Evolutionary conservation across 768 basidiomycete species (phyloP).

Genomic region (Lactarius akahatsu): DNA sequence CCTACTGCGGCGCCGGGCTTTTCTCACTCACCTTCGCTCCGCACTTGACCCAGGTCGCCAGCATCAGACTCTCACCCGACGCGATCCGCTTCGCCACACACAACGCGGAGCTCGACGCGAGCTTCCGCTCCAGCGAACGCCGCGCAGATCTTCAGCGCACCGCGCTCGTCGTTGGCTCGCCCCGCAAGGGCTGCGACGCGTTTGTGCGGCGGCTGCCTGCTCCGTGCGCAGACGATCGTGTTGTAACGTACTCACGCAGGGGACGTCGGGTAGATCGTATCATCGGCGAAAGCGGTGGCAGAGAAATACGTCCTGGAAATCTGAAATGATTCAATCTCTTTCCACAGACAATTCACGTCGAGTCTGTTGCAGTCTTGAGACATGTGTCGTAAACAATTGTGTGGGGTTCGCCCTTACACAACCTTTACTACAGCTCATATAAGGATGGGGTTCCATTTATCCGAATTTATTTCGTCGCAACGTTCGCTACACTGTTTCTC

Average conservation of each 20-base stretch:
- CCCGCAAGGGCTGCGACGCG: constrained; percentile 19
- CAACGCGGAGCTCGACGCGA: no score
- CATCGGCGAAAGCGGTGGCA: constrained; percentile 32
- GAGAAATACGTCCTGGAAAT: constrained; percentile 49
- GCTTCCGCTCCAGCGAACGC: no score
- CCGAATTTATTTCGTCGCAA: no score
- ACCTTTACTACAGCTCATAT: no score
- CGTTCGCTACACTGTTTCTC: no score
- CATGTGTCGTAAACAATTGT: no score
- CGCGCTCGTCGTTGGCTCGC: no score
- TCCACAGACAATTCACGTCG: constrained; percentile 58
- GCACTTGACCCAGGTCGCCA: neutral
- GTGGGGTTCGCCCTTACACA: no score
- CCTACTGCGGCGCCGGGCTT: neutral
- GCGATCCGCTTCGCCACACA: constrained; percentile 35
- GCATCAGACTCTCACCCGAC: neutral
- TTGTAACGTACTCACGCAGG: constrained; percentile 97
- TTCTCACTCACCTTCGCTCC: no score
- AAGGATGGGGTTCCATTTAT: no score
- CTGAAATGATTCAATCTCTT: constrained; percentile 86
- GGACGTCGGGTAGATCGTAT: constrained; percentile 74
- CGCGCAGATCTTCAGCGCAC: no score
- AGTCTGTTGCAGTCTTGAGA: no score
- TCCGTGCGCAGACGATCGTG: neutral
- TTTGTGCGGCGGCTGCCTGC: neutral